These are phyloP conservation scores for Trypanosoma boissoni DNA, from an alignment of 208 protist genomes.

Conservation along the genomic window DNA sequence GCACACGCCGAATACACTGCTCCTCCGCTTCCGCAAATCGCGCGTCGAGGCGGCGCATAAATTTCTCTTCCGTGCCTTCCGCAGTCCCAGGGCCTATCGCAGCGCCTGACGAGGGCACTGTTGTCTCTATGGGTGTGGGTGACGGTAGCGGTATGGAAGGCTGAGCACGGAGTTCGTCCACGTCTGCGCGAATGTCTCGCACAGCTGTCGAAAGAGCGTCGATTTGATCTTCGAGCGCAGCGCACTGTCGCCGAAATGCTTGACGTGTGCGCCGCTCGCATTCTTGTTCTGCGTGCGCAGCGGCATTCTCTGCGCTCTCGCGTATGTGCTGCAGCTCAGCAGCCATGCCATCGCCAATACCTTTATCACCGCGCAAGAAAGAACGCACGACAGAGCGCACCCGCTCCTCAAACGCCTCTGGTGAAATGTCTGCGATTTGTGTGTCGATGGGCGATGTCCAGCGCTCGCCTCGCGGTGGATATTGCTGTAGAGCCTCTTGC, in stretches of 20 bases:
- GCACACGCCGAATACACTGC: constrained; percentile 22
- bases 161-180: constrained; percentile 21
- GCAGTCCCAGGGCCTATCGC: no score
- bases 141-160: constrained; percentile 5
- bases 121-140: not conserved
- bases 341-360: constrained; percentile 27
- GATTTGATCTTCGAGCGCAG: constrained; percentile 24
- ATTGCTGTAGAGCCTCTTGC: constrained; percentile 9
- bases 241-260: constrained; percentile 27
- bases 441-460: not conserved
- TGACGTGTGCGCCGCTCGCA: no score
- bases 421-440: constrained; percentile 18
- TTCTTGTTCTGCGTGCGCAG: no score
- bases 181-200: constrained; percentile 9
- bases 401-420: constrained; percentile 49
- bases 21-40: constrained; percentile 11
- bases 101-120: no score
- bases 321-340: no score
- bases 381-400: constrained; percentile 41
- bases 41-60: constrained; percentile 13
- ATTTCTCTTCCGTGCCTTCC: constrained; percentile 1
- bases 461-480: no score
- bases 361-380: constrained; percentile 39
- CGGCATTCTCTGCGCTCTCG: no score
- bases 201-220: not conserved